Percentiles rank a stretch among this genome's conserved stretches.
phyloP scores from a whole-genome alignment of 768 basidiomycete genomes.

The Phanerodontia chrysosporium region DNA sequence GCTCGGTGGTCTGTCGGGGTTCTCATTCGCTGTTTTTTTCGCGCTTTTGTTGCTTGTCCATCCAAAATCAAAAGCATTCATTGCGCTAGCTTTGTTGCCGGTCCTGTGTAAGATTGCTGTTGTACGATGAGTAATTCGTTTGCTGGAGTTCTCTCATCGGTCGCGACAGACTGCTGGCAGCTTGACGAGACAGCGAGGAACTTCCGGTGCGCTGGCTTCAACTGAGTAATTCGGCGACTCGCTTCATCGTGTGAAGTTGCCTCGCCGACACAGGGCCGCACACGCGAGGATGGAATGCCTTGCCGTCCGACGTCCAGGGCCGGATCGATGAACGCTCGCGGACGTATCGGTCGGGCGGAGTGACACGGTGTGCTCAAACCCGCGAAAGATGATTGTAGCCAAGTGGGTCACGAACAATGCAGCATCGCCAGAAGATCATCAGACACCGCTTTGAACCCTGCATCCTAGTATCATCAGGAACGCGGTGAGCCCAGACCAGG shows the following conservation, averaged over 20 bases:
- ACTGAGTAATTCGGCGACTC: not conserved
- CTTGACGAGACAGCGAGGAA: too few relatives aligned
- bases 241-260: not conserved
- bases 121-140: not conserved
- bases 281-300: too few relatives aligned
- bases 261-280: too few relatives aligned
- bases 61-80: slow-evolving; percentile 16
- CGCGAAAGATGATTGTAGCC: not conserved
- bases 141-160: not conserved
- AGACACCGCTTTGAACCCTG: not conserved
- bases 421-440: not conserved
- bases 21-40: slow-evolving; percentile 6
- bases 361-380: not conserved
- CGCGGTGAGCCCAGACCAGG: not conserved
- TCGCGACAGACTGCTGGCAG: not conserved
- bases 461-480: not conserved
- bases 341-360: not conserved
- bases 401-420: not conserved
- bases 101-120: slow-evolving; percentile 2
- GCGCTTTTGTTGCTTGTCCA: slow-evolving; percentile 12
- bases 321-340: not conserved
- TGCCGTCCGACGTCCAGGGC: too few relatives aligned
- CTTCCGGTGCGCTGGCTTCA: not conserved
- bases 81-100: slow-evolving; percentile 9
- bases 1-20: not conserved